Base-by-base conservation (phyloP, 2,329 filamentous ascomycete genomes). In the Venturia oleaginea region DNA sequence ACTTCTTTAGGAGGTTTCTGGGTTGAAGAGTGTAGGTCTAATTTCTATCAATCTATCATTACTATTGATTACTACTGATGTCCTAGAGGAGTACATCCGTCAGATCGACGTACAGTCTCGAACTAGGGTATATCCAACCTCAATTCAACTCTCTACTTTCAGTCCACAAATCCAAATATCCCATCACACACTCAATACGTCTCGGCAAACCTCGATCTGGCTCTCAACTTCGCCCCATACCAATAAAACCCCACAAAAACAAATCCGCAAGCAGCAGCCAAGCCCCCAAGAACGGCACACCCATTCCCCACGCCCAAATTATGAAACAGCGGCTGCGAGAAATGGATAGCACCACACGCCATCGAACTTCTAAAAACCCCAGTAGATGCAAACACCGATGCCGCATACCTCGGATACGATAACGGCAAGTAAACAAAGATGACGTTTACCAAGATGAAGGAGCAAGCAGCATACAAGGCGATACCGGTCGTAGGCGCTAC, bases 271-370 rank as follows among this genome's bases (percentile, higher is more conserved):
- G 43, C 63, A 8, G 63, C 63, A 22, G 63, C 63, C 13, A 61
- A 30, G 5, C 54, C 22, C 2, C 63, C 63, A 4, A 64, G 30
- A 8, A 64, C 37, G 19, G 63, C 63, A 46, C 63, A 64, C 8
- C 63, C 63, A 51, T 64, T 38, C 2, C 63, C 63, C 11, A 64
- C 63, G 10, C 63, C 63, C 37, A 64, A 30, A 48, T 64, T 64
- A 22, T 46, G n/a, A 30, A 64, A 64, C 17, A 64, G 27, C 11
- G 63, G 63, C 46, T 64, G 63, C 22, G 63, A 64, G 11, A 64
- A 64, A 46, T 64, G 63, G 6, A 64, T 61, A 10, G 63, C 63
- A 24, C 54, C 63, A 46, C 63, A 64, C 48, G 63, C 63, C 54
- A 64, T 64, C 2, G 63, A 55, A 42, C 63, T 64, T 19, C 62